Conservation (phyloP, 108 stramenopile species). For the Fragilaria crotonensis region DNA sequence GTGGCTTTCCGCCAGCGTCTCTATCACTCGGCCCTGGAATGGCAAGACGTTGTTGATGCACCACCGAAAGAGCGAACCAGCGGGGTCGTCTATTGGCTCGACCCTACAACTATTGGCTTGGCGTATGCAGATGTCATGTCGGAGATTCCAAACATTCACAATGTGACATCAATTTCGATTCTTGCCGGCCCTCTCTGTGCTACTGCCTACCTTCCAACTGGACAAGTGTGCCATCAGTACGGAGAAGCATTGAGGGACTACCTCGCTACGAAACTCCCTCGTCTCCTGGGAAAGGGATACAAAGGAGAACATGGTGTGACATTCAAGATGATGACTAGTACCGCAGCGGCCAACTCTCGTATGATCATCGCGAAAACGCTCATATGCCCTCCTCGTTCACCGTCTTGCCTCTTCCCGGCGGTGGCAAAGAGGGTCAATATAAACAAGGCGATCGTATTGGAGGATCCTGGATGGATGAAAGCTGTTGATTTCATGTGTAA, state of each 20-base stretch:
- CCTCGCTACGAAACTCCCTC: background rate
- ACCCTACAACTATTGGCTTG: background rate
- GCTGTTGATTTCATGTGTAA: background rate
- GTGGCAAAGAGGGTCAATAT: background rate
- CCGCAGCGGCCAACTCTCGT: background rate
- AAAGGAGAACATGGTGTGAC: no score
- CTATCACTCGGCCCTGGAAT: background rate
- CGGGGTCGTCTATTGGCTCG: background rate
- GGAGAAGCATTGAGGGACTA: background rate
- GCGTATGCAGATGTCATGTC: background rate
- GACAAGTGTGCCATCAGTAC: slow-evolving; percentile 1
- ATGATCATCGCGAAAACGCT: slow-evolving; percentile 2
- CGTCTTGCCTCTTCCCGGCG: slow-evolving; percentile 1
- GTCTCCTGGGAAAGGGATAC: no score
- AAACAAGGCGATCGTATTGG: background rate
- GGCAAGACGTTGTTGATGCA: background rate
- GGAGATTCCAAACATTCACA: background rate
- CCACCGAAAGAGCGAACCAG: background rate
- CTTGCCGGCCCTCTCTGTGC: slow-evolving; percentile 4
- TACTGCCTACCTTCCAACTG: background rate
- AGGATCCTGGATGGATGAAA: background rate
- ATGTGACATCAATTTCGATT: background rate
- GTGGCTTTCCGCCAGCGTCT: no score
- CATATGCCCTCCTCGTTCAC: slow-evolving; percentile 3
- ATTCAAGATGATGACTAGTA: background rate